Evolutionary conservation across 805 yeast genomes (phyloP).

Genomic region (Limtongia smithiae): DNA sequence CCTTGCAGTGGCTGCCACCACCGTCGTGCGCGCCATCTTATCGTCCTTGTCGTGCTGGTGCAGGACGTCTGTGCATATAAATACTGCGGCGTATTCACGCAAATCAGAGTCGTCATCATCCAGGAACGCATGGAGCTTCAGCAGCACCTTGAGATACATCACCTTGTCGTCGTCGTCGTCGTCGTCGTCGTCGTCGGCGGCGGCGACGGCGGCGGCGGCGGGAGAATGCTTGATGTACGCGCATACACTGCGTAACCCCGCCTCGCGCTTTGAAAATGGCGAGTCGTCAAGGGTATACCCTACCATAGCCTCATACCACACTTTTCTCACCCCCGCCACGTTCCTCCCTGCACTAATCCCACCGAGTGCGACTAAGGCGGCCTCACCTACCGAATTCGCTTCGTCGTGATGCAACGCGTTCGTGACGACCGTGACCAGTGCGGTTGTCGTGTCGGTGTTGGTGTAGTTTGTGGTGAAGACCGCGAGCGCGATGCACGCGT

Average conservation of each 20-base stretch:
- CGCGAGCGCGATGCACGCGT: no score
- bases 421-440: no score
- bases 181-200: no score
- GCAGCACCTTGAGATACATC: not conserved
- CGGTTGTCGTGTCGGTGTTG: no score
- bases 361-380: constrained; percentile 50
- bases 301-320: constrained; percentile 37
- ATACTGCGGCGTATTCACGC: constrained; percentile 47
- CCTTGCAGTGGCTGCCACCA: not conserved
- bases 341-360: no score
- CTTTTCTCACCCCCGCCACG: constrained; percentile 23
- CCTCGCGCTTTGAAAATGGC: constrained; percentile 40
- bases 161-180: no score
- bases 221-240: no score
- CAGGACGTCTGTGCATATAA: constrained; percentile 41
- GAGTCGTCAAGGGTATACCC: constrained; percentile 42
- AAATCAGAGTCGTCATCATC: constrained; percentile 67
- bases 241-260: no score
- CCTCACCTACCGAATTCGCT: constrained; percentile 41
- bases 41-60: no score
- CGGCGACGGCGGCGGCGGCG: no score
- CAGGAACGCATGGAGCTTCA: constrained; percentile 38
- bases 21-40: not conserved
- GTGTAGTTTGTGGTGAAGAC: no score
- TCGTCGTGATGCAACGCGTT: no score